Conservation (phyloP, 148 eudicot genomes). For the Simmondsia chinensis region DNA sequence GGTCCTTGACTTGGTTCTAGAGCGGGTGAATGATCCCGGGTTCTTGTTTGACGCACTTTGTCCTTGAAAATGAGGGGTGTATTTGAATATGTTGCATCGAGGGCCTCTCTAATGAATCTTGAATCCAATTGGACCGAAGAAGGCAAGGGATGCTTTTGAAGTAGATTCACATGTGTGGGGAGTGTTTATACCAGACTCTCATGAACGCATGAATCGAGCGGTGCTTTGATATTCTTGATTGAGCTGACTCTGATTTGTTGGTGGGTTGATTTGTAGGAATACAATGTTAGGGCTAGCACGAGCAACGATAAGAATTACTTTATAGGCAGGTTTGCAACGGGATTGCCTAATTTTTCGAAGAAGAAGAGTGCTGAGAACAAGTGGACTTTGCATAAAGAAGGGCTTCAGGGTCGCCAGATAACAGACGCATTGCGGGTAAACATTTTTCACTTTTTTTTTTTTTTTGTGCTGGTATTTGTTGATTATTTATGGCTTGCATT, state of each 20-base stretch:
- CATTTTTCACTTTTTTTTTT: not conserved
- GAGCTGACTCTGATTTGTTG: not conserved
- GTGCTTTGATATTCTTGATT: not conserved
- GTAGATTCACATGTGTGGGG: too few species aligned
- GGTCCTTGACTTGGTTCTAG: too few species aligned
- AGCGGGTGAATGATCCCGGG: too few species aligned
- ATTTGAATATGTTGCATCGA: too few species aligned
- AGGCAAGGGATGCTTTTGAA: too few species aligned
- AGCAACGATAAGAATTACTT: slow-evolving; percentile 73
- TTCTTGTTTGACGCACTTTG: too few species aligned
- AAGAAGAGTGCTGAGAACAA: slow-evolving; percentile 68
- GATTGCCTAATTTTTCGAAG: slow-evolving; percentile 71
- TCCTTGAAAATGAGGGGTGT: too few species aligned
- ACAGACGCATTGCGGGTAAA: slow-evolving; percentile 57
- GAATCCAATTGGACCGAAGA: too few species aligned
- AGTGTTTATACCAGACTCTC: too few species aligned
- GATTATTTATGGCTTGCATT: too few species aligned
- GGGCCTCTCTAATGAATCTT: too few species aligned
- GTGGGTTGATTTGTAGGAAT: slow-evolving; percentile 47
- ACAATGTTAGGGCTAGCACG: slow-evolving; percentile 60
- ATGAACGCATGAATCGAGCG: too few species aligned
- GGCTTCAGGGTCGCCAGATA: slow-evolving; percentile 62
- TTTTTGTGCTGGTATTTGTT: not conserved
- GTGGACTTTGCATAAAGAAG: slow-evolving; percentile 86
- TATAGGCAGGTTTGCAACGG: slow-evolving; percentile 71